Conservation (phyloP, 2,329 filamentous ascomycete species). For the Talaromyces sp. region DNA sequence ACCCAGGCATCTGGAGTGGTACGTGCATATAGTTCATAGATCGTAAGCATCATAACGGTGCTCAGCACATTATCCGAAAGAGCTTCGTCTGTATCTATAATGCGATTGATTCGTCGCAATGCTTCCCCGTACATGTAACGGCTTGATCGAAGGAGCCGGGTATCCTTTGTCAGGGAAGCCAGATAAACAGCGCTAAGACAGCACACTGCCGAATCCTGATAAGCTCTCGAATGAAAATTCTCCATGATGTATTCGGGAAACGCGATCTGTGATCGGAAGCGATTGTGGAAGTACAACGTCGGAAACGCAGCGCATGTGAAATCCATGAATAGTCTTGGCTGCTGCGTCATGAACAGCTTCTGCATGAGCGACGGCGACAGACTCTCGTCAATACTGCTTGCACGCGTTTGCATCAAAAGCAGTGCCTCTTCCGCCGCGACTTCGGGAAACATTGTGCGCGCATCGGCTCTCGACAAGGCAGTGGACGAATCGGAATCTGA, state of each 20-base stretch:
- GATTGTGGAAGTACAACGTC: conserved; percentile 27
- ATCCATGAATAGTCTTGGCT: conserved; percentile 26
- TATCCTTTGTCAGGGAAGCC: conserved; percentile 21
- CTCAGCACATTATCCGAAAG: conserved; percentile 31
- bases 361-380: conserved; percentile 26
- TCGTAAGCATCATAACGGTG: conserved; percentile 31
- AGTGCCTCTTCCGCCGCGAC: conserved; percentile 12
- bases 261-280: conserved; percentile 23
- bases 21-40: conserved; percentile 35
- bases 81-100: conserved; percentile 27
- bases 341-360: conserved; percentile 22
- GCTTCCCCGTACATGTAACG: conserved; percentile 26
- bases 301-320: conserved; percentile 25
- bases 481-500: background rate
- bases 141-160: conserved; percentile 23
- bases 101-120: conserved; percentile 26
- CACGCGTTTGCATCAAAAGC: conserved; percentile 12
- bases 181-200: conserved; percentile 26
- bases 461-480: background rate
- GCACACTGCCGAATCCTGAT: conserved; percentile 19
- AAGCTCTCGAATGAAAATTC: conserved; percentile 16
- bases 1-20: conserved; percentile 35
- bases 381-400: conserved; percentile 20
- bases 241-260: conserved; percentile 26
- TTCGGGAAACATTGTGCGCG: conserved; percentile 7